phyloP scores from a whole-genome alignment of 805 yeast genomes.

The Wickerhamiella domercqiae region DNA sequence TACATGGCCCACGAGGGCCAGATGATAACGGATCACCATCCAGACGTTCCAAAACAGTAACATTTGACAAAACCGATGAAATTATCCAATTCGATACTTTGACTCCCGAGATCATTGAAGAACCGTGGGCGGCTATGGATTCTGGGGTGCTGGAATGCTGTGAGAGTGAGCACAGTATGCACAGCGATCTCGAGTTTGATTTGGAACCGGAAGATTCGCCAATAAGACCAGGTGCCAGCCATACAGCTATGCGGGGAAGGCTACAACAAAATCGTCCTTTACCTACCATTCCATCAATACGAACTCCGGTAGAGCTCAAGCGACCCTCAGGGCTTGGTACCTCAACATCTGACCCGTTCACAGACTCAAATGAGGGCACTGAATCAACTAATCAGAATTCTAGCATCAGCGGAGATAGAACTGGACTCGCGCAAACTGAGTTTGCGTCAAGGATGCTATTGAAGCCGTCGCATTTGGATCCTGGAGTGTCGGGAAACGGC shows the following conservation, averaged over 20 bases:
- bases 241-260: no score
- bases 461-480: no score
- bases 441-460: no score
- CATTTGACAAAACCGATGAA: conserved; percentile 19
- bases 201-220: background rate
- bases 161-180: conserved; percentile 1
- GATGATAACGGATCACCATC: conserved; percentile 7
- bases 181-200: no score
- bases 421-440: no score
- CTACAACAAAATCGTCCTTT: background rate
- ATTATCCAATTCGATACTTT: conserved; percentile 16
- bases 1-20: conserved; percentile 16
- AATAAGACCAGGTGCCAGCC: no score
- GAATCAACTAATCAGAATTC: no score
- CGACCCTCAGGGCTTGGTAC: background rate
- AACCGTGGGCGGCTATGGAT: conserved; percentile 12
- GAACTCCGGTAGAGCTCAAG: background rate
- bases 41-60: conserved; percentile 15
- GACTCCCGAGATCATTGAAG: conserved; percentile 16
- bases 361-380: no score
- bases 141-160: conserved; percentile 8
- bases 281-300: background rate
- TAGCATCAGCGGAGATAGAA: no score
- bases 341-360: no score
- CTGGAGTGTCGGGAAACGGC: background rate